A percentile compares a stretch with the other conserved stretches of the same genome.
These are phyloP conservation scores for Colletotrichum viniferum DNA, from an alignment of 2,329 filamentous ascomycete species.

Conservation along the genomic window DNA sequence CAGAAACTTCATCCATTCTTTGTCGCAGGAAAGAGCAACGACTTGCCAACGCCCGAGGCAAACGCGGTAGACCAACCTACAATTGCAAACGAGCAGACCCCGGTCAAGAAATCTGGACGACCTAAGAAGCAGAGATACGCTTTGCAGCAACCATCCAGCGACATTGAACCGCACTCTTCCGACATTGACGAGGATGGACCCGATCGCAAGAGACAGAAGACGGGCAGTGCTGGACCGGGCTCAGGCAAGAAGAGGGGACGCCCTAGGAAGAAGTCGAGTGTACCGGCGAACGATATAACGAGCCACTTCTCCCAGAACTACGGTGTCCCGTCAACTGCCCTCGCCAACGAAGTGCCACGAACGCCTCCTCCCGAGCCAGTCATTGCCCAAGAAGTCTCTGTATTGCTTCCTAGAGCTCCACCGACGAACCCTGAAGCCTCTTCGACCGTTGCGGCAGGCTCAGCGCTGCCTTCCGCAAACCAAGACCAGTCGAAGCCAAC, in stretches of 20 bases:
- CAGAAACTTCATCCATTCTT: constrained; percentile 64
- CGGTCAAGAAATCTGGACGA: neutral
- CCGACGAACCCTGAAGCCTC: neutral
- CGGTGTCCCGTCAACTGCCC: neutral
- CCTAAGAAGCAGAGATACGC: neutral
- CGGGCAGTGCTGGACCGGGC: constrained; percentile 19
- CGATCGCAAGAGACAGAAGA: constrained; percentile 29
- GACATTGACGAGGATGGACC: constrained; percentile 15
- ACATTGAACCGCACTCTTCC: constrained; percentile 8
- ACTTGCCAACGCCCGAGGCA: neutral
- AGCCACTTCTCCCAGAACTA: constrained; percentile 25
- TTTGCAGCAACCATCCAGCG: neutral
- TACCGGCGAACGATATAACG: constrained; percentile 24
- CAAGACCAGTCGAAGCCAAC: constrained; percentile 29
- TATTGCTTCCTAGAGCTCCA: neutral
- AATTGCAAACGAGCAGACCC: neutral
- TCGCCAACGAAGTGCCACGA: neutral
- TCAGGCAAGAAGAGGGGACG: constrained; percentile 23
- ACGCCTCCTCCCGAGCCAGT: neutral
- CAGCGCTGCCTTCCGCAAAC: neutral
- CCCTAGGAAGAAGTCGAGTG: constrained; percentile 29
- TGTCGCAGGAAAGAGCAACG: constrained; percentile 25
- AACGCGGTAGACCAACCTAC: neutral
- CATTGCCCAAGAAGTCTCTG: neutral
- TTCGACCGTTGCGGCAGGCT: neutral